Evolutionary conservation across 2,329 filamentous ascomycete species (phyloP).

Genomic region (Diaporthe australafricana): DNA sequence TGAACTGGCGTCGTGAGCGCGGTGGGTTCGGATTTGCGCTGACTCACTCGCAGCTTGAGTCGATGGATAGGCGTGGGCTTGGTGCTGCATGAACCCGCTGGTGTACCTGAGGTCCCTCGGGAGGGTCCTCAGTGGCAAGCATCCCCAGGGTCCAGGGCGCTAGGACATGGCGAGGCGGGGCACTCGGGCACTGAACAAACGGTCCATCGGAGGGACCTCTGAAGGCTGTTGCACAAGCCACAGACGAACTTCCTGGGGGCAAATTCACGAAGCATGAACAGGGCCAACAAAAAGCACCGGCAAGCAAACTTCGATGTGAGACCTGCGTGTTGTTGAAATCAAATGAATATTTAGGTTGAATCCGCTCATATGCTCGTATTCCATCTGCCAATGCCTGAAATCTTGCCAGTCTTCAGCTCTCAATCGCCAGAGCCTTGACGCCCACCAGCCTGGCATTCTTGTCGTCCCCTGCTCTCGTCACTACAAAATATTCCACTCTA

Average conservation of each 20-base stretch:
- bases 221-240: neutral
- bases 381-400: neutral
- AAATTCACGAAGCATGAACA: too few species aligned
- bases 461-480: conserved; percentile 70
- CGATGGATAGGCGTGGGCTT: neutral
- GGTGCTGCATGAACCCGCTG: neutral
- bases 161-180: neutral
- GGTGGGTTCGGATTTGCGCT: conserved; percentile 28
- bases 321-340: too few species aligned
- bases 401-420: conserved; percentile 63
- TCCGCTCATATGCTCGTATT: neutral
- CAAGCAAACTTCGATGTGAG: neutral
- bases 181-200: neutral
- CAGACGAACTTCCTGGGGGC: neutral
- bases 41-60: conserved; percentile 34
- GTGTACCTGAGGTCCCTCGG: too few species aligned
- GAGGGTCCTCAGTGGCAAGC: neutral
- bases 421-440: conserved; percentile 81
- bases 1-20: conserved; percentile 18
- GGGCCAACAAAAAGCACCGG: neutral
- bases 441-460: conserved; percentile 76
- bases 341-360: neutral
- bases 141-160: conserved; percentile 7
- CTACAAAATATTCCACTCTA: conserved; percentile 82
- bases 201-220: neutral